Conservation (phyloP, 106 monocot species). For the Dendrobium nobile region DNA sequence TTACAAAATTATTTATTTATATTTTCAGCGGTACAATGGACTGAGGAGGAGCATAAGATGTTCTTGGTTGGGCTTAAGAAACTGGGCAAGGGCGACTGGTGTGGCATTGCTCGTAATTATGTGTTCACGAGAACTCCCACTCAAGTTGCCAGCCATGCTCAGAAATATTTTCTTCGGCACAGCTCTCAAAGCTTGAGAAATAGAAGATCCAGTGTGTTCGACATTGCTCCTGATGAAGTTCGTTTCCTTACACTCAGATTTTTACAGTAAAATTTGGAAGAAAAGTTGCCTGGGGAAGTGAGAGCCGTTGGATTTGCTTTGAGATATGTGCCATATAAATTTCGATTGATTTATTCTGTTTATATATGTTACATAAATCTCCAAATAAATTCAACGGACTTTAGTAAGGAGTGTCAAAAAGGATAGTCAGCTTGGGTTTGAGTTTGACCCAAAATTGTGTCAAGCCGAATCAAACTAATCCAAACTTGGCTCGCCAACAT, state of each 20-base stretch:
- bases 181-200: background rate
- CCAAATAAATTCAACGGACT: too few species aligned
- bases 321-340: too few species aligned
- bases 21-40: background rate
- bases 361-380: too few species aligned
- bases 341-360: too few species aligned
- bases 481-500: too few species aligned
- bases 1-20: background rate
- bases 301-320: too few species aligned
- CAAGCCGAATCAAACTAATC: too few species aligned
- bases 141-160: background rate
- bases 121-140: background rate
- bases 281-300: too few species aligned
- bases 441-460: too few species aligned
- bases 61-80: background rate
- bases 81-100: background rate
- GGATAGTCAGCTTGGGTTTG: too few species aligned
- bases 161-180: background rate
- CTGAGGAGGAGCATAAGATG: background rate
- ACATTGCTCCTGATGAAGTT: background rate
- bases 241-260: background rate
- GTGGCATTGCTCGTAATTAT: background rate
- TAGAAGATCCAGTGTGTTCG: background rate
- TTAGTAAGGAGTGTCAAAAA: too few species aligned
- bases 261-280: too few species aligned